Base-by-base conservation (phyloP, 2,329 filamentous ascomycete genomes). In the Trichoderma guizhouense region DNA sequence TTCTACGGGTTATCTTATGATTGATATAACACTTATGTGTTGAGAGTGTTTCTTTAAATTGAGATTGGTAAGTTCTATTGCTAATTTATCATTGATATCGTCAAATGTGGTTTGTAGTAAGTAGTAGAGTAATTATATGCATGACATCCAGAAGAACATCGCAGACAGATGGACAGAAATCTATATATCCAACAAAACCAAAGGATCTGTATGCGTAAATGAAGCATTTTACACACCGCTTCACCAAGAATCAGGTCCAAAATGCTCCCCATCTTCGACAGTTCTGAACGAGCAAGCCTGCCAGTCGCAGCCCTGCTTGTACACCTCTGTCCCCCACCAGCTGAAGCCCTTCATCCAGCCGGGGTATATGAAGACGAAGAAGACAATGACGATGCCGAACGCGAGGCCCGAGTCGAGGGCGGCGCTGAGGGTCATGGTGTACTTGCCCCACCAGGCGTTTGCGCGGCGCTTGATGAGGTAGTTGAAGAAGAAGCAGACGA, bases 311-410 rank as follows among this genome's bases (percentile, higher is more conserved):
- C 93, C 93, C 80, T 90, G 86, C 81, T 94, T 95, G 79, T 94
- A 94, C 6, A 95, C 87, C 78, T 96, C 92, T 0, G 94, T 97
- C 0, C 94, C 94, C 94, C 93, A 97, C 94, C 93, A 97, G 71
- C 85, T 89, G 78, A 96, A 94, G 32, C 86, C 85, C 51, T 89
- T 86, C 84, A 91, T 92, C 84, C 86, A 89, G 0, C 92, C 92
- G 0, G 93, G 92, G 78, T 94, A 95, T n/a, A 96, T 87, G 75
- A 97, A 92, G 1, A 90, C 92, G 77, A 97, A 95, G 79, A 97
- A 97, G 30, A 96, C 90, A 5, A 95, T 88, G 11, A 97, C 90
- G 43, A 96, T 91, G 32, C 92, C 92, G 77, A 95, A 93, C 0
- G 94, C 93, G 24, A 97, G 84, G 1, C 93, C 93, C 1, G 92